A percentile compares a stretch with the other conserved stretches of the same genome.
phyloP scores from a whole-genome alignment of 1,284 basidiomycete genomes.

The Puccinia polysora region DNA sequence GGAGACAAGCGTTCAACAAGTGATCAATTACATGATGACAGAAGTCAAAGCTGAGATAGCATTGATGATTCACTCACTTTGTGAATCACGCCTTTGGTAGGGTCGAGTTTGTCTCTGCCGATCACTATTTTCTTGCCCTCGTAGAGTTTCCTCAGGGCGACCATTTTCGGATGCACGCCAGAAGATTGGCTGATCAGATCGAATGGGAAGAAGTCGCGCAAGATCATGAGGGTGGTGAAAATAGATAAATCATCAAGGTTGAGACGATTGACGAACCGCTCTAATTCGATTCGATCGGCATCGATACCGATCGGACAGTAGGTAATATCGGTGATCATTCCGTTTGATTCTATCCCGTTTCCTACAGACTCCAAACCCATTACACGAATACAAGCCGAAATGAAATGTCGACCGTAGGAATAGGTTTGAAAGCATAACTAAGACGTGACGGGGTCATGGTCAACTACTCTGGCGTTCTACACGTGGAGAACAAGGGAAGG shows the following conservation, averaged over 20 bases:
- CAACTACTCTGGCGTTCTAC: neutral
- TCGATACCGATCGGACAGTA: conserved; percentile 98
- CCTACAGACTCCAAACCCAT: conserved; percentile 82
- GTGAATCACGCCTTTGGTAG: conserved; percentile 94
- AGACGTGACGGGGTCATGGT: too few relatives aligned
- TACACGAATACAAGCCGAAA: conserved; percentile 88
- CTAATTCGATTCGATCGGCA: conserved; percentile 76
- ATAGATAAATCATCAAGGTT: conserved; percentile 7
- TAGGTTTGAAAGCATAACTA: conserved; percentile 63
- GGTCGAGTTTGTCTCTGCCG: conserved; percentile 96
- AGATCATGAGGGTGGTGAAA: neutral
- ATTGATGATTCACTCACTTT: conserved; percentile 61
- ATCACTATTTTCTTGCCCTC: conserved; percentile 98
- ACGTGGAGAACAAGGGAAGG: conserved; percentile 2
- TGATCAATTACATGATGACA: neutral
- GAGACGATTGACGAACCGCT: conserved; percentile 62
- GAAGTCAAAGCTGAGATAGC: neutral
- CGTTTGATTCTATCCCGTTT: conserved; percentile 81
- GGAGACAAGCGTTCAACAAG: neutral
- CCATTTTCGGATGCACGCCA: conserved; percentile 81
- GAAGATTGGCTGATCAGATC: conserved; percentile 61
- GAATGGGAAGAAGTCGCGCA: neutral
- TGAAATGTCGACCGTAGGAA: conserved; percentile 92
- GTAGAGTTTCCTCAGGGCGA: conserved; percentile 77
- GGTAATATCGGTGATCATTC: conserved; percentile 75